Base-by-base conservation (phyloP, 1,139 yeast species). In the Scheffersomyces quercinus region DNA sequence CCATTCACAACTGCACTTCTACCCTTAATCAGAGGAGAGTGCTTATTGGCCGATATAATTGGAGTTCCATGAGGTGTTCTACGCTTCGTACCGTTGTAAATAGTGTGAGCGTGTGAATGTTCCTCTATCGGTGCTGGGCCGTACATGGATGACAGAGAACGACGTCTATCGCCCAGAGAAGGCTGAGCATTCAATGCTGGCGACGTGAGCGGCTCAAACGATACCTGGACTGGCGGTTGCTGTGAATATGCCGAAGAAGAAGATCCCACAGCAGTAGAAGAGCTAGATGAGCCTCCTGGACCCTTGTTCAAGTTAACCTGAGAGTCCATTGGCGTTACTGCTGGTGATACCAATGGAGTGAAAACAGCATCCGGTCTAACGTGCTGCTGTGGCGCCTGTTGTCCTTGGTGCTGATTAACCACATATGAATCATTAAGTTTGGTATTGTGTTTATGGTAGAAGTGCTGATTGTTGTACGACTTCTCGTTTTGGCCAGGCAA, bases 301-400 rank as follows among this genome's bases (percentile, higher is more conserved):
- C 42, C 30, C 32, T 56, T 54, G 43, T 60, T 58, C 32, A 49
- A 34, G 36, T 60, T 60, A 7, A 60, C 57, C 38, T 58, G 65
- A 15, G 60, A 53, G 31, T 83, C 89, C 52, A 79, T 57, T 0
- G 91, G 90, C 1, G 88, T 81, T 20, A 79, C 83, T 3, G 86
- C 85, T 0, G 95, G 95, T 2, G 90, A 83, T 10, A 85, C 79
- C 41, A 87, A 68, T 0, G 95, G 95, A 0, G 95, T 86, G 61
- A 82, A 85, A 4, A 79, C 77, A 8, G 75, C 75, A 44, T 73
- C 79, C 0, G 79, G 78, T 29, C 75, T 58, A 1, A 75, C 68
- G 46, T 70, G 73, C 37, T 59, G 69, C 34, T 30, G 52, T 11
- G 38, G 52, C 2, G 34, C 33, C 28, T 29, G 38, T 9, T 32